Percentiles rank a stretch among this genome's conserved stretches.
Evolutionary conservation across 768 basidiomycete genomes (phyloP).

Genomic region (Pleurotus eryngii): DNA sequence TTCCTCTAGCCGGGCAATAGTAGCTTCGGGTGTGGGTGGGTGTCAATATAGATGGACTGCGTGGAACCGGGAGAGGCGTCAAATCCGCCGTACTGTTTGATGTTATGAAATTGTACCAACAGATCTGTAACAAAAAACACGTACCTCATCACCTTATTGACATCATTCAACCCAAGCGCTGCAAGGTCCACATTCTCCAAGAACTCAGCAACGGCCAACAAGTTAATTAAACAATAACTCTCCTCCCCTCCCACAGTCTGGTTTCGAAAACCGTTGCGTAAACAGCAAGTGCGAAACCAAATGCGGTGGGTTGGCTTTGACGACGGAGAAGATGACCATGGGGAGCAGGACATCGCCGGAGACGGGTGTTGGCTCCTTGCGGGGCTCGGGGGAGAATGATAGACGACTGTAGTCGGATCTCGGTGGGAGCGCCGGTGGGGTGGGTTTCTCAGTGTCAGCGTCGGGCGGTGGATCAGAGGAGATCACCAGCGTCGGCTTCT

Average conservation of each 20-base stretch:
- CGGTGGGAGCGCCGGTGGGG: slow-evolving; percentile 8
- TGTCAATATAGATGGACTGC: slow-evolving; percentile 39
- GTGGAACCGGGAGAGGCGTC: slow-evolving; percentile 72
- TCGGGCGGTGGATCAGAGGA: background rate
- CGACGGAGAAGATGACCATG: slow-evolving; percentile 89
- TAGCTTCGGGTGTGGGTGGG: slow-evolving; percentile 38
- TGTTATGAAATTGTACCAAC: background rate
- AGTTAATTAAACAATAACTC: slow-evolving; percentile 89
- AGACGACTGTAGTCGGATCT: slow-evolving; percentile 12
- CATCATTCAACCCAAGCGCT: slow-evolving; percentile 56
- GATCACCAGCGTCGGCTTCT: background rate
- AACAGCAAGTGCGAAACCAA: slow-evolving; percentile 70
- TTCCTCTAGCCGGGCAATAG: slow-evolving; percentile 39
- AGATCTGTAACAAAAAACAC: slow-evolving; percentile 14
- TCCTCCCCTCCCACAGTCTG: slow-evolving; percentile 74
- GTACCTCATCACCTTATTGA: slow-evolving; percentile 51
- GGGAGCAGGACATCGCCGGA: slow-evolving; percentile 92
- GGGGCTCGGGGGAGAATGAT: slow-evolving; percentile 16
- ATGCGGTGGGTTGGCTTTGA: slow-evolving; percentile 85
- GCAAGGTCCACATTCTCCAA: slow-evolving; percentile 91
- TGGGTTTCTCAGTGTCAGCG: background rate
- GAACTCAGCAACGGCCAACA: slow-evolving; percentile 95
- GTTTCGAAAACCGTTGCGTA: slow-evolving; percentile 57
- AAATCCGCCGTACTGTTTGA: slow-evolving; percentile 65
- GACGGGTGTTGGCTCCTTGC: slow-evolving; percentile 45